A percentile compares a stretch with the other conserved stretches of the same genome.
Conservation (phyloP, 202 grass and related monocot species). For the Sporobolus alterniflorus region DNA sequence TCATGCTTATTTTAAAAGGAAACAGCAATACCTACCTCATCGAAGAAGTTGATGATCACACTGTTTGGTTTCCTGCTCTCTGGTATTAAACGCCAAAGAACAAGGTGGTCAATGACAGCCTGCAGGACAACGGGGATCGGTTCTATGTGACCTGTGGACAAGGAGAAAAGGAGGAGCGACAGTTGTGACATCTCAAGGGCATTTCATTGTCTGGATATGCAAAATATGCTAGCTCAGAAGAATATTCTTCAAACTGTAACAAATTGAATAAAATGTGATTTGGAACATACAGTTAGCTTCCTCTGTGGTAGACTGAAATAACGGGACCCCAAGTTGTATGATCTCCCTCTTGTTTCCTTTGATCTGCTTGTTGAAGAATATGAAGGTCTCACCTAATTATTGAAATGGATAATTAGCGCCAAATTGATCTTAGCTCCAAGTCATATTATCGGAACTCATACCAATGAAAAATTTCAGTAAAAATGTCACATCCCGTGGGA, state of each 20-base stretch:
- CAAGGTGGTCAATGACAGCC: conserved; percentile 93
- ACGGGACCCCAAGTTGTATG: conserved; percentile 89
- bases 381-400: conserved; percentile 90
- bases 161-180: conserved; percentile 26
- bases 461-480: not conserved
- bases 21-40: conserved; percentile 67
- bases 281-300: conserved; percentile 79
- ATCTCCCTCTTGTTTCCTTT: conserved; percentile 99
- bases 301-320: conserved; percentile 94
- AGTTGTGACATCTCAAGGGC: conserved; percentile 35
- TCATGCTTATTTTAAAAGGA: conserved; percentile 28
- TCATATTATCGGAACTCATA: not conserved
- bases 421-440: not conserved
- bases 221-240: conserved; percentile 43
- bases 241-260: conserved; percentile 53
- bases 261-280: conserved; percentile 22
- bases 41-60: conserved; percentile 99
- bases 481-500: not conserved
- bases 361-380: conserved; percentile 99
- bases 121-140: conserved; percentile 83
- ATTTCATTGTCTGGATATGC: conserved; percentile 37
- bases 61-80: conserved; percentile 95
- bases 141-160: conserved; percentile 85
- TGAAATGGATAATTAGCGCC: conserved; percentile 39
- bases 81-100: conserved; percentile 98